Conservation (phyloP, 768 basidiomycete species). For the Psilocybe azurescens region DNA sequence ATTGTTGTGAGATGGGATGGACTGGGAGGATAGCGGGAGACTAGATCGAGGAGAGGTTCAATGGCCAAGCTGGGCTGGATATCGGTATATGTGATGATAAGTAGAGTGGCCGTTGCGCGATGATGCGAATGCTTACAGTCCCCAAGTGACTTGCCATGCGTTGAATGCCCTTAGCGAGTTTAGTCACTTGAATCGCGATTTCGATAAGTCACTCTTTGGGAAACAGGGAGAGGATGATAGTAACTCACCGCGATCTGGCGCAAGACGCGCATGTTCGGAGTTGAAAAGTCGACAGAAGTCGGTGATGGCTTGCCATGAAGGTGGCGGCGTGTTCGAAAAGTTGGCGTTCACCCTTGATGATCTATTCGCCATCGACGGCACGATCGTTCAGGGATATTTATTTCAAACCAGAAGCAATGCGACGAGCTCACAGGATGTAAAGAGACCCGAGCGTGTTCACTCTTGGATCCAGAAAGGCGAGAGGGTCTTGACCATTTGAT, state of each 20-base stretch:
- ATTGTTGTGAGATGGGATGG: conserved; percentile 50
- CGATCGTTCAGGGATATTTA: not conserved
- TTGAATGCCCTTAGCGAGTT: conserved; percentile 68
- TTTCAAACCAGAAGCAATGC: not conserved
- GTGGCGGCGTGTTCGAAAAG: conserved; percentile 41
- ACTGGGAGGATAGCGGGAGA: conserved; percentile 42
- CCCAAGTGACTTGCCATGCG: conserved; percentile 50
- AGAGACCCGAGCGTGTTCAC: conserved; percentile 68
- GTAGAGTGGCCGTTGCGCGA: not conserved
- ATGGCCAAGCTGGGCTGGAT: conserved; percentile 50
- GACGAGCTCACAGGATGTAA: conserved; percentile 68
- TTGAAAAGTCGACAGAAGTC: conserved; percentile 69
- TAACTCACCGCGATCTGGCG: conserved; percentile 68
- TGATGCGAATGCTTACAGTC: conserved; percentile 47
- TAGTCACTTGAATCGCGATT: conserved; percentile 52
- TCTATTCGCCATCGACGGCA: conserved; percentile 36
- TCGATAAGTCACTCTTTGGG: not conserved
- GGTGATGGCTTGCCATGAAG: conserved; percentile 47
- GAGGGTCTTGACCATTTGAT: conserved; percentile 69
- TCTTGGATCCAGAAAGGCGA: conserved; percentile 58
- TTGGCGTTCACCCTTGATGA: conserved; percentile 56
- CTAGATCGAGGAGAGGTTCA: conserved; percentile 59
- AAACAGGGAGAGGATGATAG: not conserved
- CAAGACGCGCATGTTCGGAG: conserved; percentile 66
- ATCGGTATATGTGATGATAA: not conserved